These are phyloP conservation scores for Catunica adiposa DNA, from an alignment of 2,329 filamentous ascomycete species.

Conservation along the genomic window DNA sequence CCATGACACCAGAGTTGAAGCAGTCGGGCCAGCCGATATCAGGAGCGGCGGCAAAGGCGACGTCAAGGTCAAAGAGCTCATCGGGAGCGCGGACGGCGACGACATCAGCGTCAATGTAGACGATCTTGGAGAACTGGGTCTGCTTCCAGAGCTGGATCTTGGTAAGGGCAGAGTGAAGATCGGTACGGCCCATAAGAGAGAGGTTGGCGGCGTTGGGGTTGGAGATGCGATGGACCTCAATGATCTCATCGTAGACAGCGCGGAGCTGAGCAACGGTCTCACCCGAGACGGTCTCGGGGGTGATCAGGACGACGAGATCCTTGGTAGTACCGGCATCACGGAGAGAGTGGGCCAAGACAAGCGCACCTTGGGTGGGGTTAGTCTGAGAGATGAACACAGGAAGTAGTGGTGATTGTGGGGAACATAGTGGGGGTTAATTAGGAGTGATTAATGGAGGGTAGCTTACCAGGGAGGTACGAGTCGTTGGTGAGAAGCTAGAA, in stretches of 20 bases:
- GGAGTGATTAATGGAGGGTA: slow-evolving; percentile 12
- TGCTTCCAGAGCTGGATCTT: slow-evolving; percentile 93
- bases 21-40: slow-evolving; percentile 97
- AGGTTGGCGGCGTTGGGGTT: slow-evolving; percentile 70
- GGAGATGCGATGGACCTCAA: slow-evolving; percentile 64
- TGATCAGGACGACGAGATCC: slow-evolving; percentile 73
- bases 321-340: slow-evolving; percentile 77
- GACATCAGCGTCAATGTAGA: slow-evolving; percentile 89
- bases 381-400: background rate
- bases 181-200: slow-evolving; percentile 76
- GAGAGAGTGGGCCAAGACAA: slow-evolving; percentile 85
- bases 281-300: slow-evolving; percentile 58
- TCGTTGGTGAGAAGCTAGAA: slow-evolving; percentile 60
- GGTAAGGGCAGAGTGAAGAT: slow-evolving; percentile 84
- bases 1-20: slow-evolving; percentile 98
- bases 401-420: background rate
- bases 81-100: slow-evolving; percentile 83
- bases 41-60: slow-evolving; percentile 56
- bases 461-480: slow-evolving; percentile 73
- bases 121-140: slow-evolving; percentile 75
- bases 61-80: slow-evolving; percentile 60
- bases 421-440: slow-evolving; percentile 3
- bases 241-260: slow-evolving; percentile 74
- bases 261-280: slow-evolving; percentile 67
- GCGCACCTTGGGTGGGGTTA: slow-evolving; percentile 46